These are phyloP conservation scores for Cicer judaicum DNA, from an alignment of 306 rosid species.

Conservation along the genomic window DNA sequence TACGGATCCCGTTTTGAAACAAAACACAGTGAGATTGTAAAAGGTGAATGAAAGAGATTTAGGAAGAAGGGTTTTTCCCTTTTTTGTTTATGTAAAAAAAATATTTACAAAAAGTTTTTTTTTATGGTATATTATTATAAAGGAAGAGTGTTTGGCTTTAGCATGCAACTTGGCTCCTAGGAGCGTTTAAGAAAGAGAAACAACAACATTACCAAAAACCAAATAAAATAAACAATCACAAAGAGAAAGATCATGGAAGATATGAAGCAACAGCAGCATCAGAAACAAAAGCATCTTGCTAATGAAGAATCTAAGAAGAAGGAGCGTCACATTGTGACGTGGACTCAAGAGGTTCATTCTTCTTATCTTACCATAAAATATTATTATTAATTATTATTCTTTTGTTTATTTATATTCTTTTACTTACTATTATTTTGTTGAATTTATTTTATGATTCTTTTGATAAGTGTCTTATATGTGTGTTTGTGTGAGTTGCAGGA, in stretches of 20 bases:
- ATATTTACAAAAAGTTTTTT: constrained; percentile 35
- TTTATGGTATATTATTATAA: constrained; percentile 38
- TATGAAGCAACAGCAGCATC: constrained; percentile 52
- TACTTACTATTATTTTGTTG: not conserved
- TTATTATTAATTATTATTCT: not conserved
- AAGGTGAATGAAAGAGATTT: constrained; percentile 55
- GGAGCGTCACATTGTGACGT: constrained; percentile 98
- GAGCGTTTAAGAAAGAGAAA: constrained; percentile 72
- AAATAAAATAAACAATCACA: constrained; percentile 46
- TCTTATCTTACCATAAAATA: constrained; percentile 18
- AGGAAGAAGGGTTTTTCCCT: constrained; percentile 47
- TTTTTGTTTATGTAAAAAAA: constrained; percentile 10
- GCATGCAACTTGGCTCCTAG: constrained; percentile 76
- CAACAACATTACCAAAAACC: constrained; percentile 5
- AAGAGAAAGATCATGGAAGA: constrained; percentile 61
- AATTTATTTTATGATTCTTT: constrained; percentile 11
- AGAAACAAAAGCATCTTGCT: constrained; percentile 48
- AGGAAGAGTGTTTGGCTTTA: constrained; percentile 64
- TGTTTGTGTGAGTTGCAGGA: constrained; percentile 73
- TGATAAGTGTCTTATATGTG: constrained; percentile 31
- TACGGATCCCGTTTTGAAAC: constrained; percentile 62
- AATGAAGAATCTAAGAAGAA: constrained; percentile 92
- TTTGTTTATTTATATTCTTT: constrained; percentile 20
- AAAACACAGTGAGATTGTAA: constrained; percentile 50
- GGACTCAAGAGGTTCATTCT: constrained; percentile 92